phyloP scores from a whole-genome alignment of 2,329 filamentous ascomycete species.

The Byssoonygena ceratinophila region DNA sequence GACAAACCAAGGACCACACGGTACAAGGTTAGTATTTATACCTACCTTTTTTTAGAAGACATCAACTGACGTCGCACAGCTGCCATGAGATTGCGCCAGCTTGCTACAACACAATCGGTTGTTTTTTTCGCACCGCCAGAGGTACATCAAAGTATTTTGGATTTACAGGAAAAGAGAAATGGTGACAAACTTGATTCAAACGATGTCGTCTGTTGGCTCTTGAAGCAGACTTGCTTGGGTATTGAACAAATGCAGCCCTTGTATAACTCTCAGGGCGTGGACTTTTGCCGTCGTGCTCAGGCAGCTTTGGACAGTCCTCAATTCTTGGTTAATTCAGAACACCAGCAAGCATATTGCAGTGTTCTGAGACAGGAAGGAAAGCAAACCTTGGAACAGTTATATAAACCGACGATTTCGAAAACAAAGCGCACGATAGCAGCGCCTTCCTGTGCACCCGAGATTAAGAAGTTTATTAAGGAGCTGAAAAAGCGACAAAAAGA shows the following conservation, averaged over 20 bases:
- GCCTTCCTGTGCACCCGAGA: slow-evolving; percentile 13
- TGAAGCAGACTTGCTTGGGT: slow-evolving; percentile 51
- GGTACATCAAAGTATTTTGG: slow-evolving; percentile 51
- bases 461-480: slow-evolving; percentile 26
- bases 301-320: slow-evolving; percentile 37
- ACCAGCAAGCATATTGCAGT: slow-evolving; percentile 36
- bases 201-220: slow-evolving; percentile 51
- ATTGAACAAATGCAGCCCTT: slow-evolving; percentile 52
- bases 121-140: slow-evolving; percentile 48
- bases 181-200: slow-evolving; percentile 33
- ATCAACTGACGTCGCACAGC: slow-evolving; percentile 32
- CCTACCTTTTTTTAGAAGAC: background rate
- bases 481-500: slow-evolving; percentile 28
- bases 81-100: slow-evolving; percentile 54
- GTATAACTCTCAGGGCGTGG: slow-evolving; percentile 49
- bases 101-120: slow-evolving; percentile 48
- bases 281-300: slow-evolving; percentile 50
- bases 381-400: slow-evolving; percentile 49
- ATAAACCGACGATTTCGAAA: slow-evolving; percentile 27
- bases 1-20: slow-evolving; percentile 53
- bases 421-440: slow-evolving; percentile 19
- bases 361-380: slow-evolving; percentile 45
- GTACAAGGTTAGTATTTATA: slow-evolving; percentile 45
- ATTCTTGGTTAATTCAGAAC: slow-evolving; percentile 29
- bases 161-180: slow-evolving; percentile 30